These are phyloP conservation scores for Diaporthe vaccinii DNA, from an alignment of 2,329 filamentous ascomycete species.

Conservation along the genomic window DNA sequence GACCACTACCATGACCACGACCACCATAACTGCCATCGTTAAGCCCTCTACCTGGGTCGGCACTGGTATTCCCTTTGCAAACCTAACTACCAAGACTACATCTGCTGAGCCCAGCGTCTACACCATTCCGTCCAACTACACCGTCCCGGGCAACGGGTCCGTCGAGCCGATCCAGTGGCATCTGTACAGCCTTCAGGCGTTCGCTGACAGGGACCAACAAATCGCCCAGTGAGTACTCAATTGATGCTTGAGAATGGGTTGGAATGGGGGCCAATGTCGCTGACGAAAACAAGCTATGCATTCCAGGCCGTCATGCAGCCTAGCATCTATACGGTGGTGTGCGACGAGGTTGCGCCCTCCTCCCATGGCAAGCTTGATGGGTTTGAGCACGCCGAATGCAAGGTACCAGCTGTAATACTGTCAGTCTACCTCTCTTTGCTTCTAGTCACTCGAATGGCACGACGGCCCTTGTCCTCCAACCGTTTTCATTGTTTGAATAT, in stretches of 20 bases:
- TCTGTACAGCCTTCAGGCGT: slow-evolving; percentile 22
- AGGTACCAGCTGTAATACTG: not conserved
- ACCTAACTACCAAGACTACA: not conserved
- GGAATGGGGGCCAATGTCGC: too few species aligned
- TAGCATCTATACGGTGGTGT: not conserved
- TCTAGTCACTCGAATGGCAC: not conserved
- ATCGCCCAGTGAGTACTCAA: not conserved
- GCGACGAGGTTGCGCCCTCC: not conserved
- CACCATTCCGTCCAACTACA: not conserved
- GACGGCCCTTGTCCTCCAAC: not conserved
- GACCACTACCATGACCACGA: too few species aligned
- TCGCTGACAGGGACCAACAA: not conserved
- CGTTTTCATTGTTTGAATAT: too few species aligned
- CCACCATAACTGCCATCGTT: too few species aligned
- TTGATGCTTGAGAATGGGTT: too few species aligned
- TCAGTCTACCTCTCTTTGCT: not conserved
- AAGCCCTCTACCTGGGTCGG: too few species aligned
- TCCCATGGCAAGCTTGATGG: slow-evolving; percentile 1
- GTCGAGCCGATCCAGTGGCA: not conserved
- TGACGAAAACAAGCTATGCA: slow-evolving; percentile 6
- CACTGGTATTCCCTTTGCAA: not conserved
- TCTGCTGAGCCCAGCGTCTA: not conserved
- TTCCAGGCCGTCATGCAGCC: slow-evolving; percentile 26
- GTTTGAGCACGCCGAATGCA: slow-evolving; percentile 9
- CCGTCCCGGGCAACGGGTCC: slow-evolving; percentile 6